Base-by-base conservation (phyloP, 352 stramenopile genomes). In the Pythium sp. region DNA sequence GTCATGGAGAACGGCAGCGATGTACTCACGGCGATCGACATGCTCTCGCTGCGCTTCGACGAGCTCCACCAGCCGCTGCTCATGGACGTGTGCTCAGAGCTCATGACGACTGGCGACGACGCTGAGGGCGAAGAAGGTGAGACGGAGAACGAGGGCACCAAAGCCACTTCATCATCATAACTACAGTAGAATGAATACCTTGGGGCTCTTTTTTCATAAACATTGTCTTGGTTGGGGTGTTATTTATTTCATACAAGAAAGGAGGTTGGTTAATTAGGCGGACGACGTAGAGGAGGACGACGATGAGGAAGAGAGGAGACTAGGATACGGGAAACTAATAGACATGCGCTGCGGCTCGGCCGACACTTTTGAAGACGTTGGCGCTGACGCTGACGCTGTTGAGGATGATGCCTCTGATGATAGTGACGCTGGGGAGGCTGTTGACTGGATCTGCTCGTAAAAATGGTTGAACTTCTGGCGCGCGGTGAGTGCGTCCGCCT, bases 21-120 rank as follows among this genome's bases (percentile, higher is more conserved):
- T 28, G 77, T 91, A 65, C 74, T 96, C 63, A 82, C 76, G 14
- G 86, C 87, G 14, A 83, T 94, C 58, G 89, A 95, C 59, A 70
- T 96, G 72, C 74, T 96, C 56, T 91, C 82, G 53, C 67, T 95
- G 53, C 75, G 75, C 36, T 91, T 94, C 56, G 70, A 81, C 15
- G 79, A 88, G 32, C 74, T 92, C 6, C 76, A 80, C 18, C 81
- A 91, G 60, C 81, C 83, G 1, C 65, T 79, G 22, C 67, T 93
- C 22, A 87, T 91, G 79, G 77, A 86, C 26, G 76, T 92, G 24
- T 89, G 82, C 58, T 71, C 78, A n/a, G 73, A 89, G 63, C 71
- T 93, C 34, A 78, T 91, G 71, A 69, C 71, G 3, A 61, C 72
- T 38, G 76, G 86, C 58, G 80, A 86, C 9, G 71, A 78, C 7